Conservation (phyloP, 1,284 basidiomycete species). For the Kalmanozyma brasiliensis region DNA sequence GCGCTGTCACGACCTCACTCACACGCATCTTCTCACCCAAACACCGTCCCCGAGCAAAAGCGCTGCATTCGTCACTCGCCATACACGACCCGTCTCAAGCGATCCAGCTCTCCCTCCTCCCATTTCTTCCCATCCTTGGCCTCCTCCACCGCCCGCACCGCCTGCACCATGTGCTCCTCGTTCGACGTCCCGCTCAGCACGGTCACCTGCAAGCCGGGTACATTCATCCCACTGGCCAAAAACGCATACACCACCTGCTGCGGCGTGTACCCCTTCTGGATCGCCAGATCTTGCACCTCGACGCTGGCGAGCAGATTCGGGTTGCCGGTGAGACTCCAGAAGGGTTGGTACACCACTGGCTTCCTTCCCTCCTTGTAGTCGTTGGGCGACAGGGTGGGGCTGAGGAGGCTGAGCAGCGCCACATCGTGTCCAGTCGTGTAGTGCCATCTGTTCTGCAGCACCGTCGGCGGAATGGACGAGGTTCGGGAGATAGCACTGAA, state of each 20-base stretch:
- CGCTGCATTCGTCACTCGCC: conserved; percentile 58
- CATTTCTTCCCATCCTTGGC: conserved; percentile 17
- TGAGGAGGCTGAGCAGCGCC: conserved; percentile 56
- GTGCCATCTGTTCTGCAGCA: conserved; percentile 67
- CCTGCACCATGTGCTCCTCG: conserved; percentile 59
- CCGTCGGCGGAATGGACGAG: conserved; percentile 40
- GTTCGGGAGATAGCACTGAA: conserved; percentile 46
- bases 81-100: conserved; percentile 56
- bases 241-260: conserved; percentile 61
- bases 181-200: conserved; percentile 59
- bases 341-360: conserved; percentile 60
- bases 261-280: conserved; percentile 41
- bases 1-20: too few species aligned
- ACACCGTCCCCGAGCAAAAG: too few species aligned
- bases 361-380: conserved; percentile 21
- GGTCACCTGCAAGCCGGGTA: conserved; percentile 48
- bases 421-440: conserved; percentile 64
- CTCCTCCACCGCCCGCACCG: conserved; percentile 45
- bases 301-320: conserved; percentile 42
- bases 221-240: conserved; percentile 52
- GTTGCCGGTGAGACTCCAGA: conserved; percentile 66
- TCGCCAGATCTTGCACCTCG: conserved; percentile 44
- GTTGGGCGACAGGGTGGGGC: conserved; percentile 58
- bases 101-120: conserved; percentile 40
- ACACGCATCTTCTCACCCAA: too few species aligned